Evolutionary conservation across 2,329 filamentous ascomycete species (phyloP), one percentile per base, ranked within the genome.

Genomic region (Diaporthe sp.): DNA sequence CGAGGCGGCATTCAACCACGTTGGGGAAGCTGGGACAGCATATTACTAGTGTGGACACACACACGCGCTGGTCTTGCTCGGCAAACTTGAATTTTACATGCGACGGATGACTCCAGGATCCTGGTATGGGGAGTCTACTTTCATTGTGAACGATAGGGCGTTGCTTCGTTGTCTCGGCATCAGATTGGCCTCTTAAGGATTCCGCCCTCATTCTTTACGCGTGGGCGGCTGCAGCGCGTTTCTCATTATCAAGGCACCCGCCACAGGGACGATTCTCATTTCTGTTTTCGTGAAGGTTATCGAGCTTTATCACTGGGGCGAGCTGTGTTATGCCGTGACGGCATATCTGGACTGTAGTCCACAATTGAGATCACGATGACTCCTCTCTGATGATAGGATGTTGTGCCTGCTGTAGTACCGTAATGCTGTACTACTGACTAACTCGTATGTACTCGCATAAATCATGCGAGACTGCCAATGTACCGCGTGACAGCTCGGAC

Each of bases 341-440:
- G 72, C 75, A 75, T 53, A 44, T 65, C 46, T 55, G 39, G 72
- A 37, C 57, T 42, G 25, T 55, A 74, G 51, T 71, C 62, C 57
- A 61, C 65, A 76, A 74, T 74, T 42, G 57, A 76, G 58, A 76
- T 73, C 57, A 37, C 71, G 65, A 74, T 73, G 72, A 62, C 39
- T 60, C 70, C 55, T 62, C 37, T 22, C 55, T 42, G 34, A 51
- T 58, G 68, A 22, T 22, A 39, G 31, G 49, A 34, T 28, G 34
- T 19, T 22, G 46, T 68, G 65, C 22, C 46, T 28, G 31, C 31
- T 8, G 34, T 19, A 42, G 22, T 53, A 5, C 31, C 8, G n/a
- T 12, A 53, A 6, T 57, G 28, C 53, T 46, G 60, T 46, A 31
- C 4, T 4, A 22, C 28, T 46, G 42, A 12, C 25, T n/a, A n/a